Percentiles rank a stretch among this genome's conserved stretches.
Evolutionary conservation across 192 early-diverging fungal genomes (phyloP).

Genomic region (Phycomyces blakesleeanus): DNA sequence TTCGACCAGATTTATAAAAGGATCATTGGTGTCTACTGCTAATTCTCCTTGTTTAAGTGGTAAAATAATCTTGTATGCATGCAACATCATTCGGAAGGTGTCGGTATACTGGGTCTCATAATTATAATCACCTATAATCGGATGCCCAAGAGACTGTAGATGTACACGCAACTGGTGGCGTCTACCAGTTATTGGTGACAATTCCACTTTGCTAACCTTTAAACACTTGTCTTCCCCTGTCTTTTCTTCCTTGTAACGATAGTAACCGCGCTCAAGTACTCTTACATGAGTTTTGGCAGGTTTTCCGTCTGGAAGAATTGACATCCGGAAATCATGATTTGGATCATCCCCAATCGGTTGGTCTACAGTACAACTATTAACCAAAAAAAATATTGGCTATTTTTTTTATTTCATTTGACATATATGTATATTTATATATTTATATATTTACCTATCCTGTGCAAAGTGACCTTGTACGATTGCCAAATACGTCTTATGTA

Average conservation of each 20-base stretch:
- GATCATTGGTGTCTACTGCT: conserved; percentile 6
- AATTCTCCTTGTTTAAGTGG: conserved; percentile 4
- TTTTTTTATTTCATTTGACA: too few relatives aligned
- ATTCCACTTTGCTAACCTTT: conserved; percentile 21
- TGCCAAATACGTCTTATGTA: conserved; percentile 36
- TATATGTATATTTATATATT: not conserved
- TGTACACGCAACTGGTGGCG: conserved; percentile 41
- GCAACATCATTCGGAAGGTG: conserved; percentile 43
- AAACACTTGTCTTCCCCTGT: conserved; percentile 6
- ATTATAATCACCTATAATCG: conserved; percentile 42
- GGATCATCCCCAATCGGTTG: conserved; percentile 34
- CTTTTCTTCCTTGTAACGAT: conserved; percentile 18
- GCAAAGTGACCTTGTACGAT: conserved; percentile 33
- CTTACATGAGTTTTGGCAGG: conserved; percentile 31
- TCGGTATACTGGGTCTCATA: conserved; percentile 37
- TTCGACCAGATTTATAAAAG: not conserved
- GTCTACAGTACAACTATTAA: conserved; percentile 27
- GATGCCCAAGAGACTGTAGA: conserved; percentile 31
- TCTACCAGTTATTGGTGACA: conserved; percentile 31
- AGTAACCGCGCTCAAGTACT: conserved; percentile 28
- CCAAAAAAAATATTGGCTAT: too few relatives aligned
- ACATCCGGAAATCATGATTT: conserved; percentile 35
- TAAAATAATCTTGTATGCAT: conserved; percentile 33
- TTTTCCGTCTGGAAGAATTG: conserved; percentile 20
- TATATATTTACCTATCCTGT: conserved; percentile 20